Conservation (phyloP, 306 rosid species). For the Castanea sativa region DNA sequence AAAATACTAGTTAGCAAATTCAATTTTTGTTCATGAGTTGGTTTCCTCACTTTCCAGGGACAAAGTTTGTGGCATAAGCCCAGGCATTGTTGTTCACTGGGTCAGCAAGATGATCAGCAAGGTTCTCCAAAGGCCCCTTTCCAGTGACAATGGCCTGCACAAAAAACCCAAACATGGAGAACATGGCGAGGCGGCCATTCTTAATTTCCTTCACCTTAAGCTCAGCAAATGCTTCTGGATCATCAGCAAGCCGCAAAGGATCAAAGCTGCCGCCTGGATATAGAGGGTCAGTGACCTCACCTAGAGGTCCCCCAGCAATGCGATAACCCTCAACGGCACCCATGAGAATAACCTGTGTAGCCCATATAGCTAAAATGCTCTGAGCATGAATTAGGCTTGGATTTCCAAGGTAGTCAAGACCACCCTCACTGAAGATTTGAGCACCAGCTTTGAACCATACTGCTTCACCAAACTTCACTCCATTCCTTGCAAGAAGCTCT, state of each 20-base stretch:
- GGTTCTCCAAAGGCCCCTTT: conserved; percentile 44
- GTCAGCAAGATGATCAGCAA: conserved; percentile 40
- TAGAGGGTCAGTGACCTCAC: conserved; percentile 33
- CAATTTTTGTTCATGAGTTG: neutral
- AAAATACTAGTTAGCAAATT: neutral
- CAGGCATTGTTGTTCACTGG: conserved; percentile 36
- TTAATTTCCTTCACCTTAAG: conserved; percentile 41
- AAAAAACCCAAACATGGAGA: conserved; percentile 37
- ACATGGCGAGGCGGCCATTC: conserved; percentile 38
- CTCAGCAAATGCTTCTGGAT: conserved; percentile 43
- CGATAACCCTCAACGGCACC: conserved; percentile 38
- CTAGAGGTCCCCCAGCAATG: conserved; percentile 37
- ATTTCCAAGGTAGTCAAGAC: conserved; percentile 40
- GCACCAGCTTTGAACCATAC: conserved; percentile 44
- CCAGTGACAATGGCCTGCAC: conserved; percentile 39
- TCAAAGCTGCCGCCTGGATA: conserved; percentile 43
- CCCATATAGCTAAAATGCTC: conserved; percentile 38
- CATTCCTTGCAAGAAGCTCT: conserved; percentile 42
- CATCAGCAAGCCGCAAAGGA: conserved; percentile 36
- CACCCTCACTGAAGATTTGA: conserved; percentile 39
- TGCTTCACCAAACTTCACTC: conserved; percentile 39
- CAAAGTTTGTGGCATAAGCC: conserved; percentile 35
- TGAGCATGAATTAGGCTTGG: conserved; percentile 38
- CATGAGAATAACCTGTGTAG: conserved; percentile 35
- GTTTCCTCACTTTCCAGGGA: conserved; percentile 33